Conservation (phyloP, 208 protist genomes). For the Crithidia sp. region DNA sequence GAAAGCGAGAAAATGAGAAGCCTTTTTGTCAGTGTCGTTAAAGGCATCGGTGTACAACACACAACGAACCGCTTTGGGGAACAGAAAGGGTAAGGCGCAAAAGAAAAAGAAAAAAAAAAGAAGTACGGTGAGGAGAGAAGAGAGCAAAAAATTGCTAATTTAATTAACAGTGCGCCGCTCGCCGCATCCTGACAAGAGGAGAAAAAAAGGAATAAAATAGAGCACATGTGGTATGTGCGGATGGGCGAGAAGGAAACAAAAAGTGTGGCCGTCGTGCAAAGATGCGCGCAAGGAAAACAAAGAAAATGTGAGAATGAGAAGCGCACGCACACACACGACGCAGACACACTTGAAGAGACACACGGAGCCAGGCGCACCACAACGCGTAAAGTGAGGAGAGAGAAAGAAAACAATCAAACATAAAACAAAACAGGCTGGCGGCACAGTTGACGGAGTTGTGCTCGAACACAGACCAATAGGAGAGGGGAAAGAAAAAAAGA, state of each 20-base stretch:
- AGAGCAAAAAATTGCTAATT: neutral
- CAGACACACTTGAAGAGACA: neutral
- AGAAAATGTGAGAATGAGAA: neutral
- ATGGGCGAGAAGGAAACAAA: neutral
- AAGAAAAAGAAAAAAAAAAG: constrained; percentile 11
- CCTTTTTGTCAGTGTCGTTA: no score
- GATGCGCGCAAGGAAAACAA: neutral
- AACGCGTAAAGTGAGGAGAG: no score
- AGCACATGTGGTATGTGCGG: neutral
- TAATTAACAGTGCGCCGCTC: no score
- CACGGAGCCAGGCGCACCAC: neutral
- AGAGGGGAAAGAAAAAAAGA: neutral
- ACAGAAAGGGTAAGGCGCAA: neutral
- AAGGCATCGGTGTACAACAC: no score
- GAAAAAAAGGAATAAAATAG: constrained; percentile 5
- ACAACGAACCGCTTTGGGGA: neutral
- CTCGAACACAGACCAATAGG: constrained; percentile 12
- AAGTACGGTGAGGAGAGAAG: neutral
- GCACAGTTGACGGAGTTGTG: constrained; percentile 14
- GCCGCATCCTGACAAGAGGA: neutral
- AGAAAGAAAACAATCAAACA: neutral
- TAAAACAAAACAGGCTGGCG: constrained; percentile 16
- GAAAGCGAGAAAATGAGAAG: neutral
- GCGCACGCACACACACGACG: neutral
- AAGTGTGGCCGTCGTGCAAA: neutral